These are phyloP conservation scores for Rhododendron ovatum DNA, from an alignment of 148 eudicot species.

Conservation along the genomic window DNA sequence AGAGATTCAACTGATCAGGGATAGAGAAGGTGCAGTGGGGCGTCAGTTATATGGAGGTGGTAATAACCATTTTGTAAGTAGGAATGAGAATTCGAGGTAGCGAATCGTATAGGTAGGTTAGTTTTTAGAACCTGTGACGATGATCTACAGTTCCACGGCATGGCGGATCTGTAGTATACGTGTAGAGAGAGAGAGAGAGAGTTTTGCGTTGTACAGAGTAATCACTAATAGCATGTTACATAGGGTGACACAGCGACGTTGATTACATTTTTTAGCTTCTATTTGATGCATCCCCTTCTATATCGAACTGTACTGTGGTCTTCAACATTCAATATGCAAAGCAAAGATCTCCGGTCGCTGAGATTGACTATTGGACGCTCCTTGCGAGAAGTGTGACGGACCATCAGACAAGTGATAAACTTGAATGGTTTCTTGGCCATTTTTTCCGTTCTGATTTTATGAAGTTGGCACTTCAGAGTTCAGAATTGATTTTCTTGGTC, in stretches of 20 bases:
- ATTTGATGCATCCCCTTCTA: not conserved
- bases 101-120: not conserved
- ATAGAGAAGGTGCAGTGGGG: not conserved
- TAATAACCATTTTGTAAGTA: not conserved
- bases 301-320: not conserved
- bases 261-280: not conserved
- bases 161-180: constrained; percentile 8
- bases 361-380: not conserved
- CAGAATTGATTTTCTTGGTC: not conserved
- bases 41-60: not conserved
- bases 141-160: not conserved
- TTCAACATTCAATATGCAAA: not conserved
- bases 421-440: not conserved
- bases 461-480: not conserved
- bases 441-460: not conserved
- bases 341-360: not conserved
- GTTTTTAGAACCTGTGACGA: not conserved
- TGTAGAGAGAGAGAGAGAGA: not conserved
- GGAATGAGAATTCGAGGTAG: not conserved
- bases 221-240: not conserved
- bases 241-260: not conserved
- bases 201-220: constrained; percentile 7
- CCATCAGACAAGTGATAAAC: not conserved
- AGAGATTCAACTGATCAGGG: not conserved
- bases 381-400: not conserved